phyloP scores from a whole-genome alignment of 2,329 filamentous ascomycete genomes.

The Diaporthe australafricana region DNA sequence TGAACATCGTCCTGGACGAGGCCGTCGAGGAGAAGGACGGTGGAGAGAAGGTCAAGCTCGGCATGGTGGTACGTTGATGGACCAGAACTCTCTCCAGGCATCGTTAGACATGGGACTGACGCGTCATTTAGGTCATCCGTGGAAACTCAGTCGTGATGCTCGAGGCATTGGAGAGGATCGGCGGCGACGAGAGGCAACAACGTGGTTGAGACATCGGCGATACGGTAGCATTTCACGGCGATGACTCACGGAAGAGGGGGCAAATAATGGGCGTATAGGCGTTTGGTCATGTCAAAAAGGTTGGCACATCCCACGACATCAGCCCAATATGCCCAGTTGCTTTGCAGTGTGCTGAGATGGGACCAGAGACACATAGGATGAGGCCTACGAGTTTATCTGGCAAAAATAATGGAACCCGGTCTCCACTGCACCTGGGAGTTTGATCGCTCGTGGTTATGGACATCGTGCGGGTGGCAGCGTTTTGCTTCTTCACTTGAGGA shows the following conservation, averaged over 20 bases:
- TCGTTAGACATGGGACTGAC: background rate
- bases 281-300: constrained; percentile 28
- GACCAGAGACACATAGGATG: constrained; percentile 24
- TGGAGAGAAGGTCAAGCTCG: constrained; percentile 89
- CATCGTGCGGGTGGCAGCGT: background rate
- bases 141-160: constrained; percentile 99
- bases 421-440: background rate
- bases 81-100: background rate
- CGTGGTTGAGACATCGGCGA: constrained; percentile 34
- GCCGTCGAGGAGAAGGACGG: constrained; percentile 94
- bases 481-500: background rate
- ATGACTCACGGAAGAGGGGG: background rate
- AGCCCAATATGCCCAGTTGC: constrained; percentile 7
- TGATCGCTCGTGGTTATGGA: background rate
- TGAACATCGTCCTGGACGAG: constrained; percentile 98
- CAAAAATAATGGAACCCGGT: background rate
- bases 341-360: constrained; percentile 24
- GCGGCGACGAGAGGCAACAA: constrained; percentile 65
- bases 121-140: constrained; percentile 79
- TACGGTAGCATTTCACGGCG: background rate
- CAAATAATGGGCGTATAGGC: constrained; percentile 29
- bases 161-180: constrained; percentile 80
- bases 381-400: background rate
- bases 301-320: constrained; percentile 25
- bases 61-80: constrained; percentile 82